A percentile compares a stretch with the other conserved stretches of the same genome.
phyloP scores from a whole-genome alignment of 192 early-diverging fungal species.

The Allomyces arbusculus region DNA sequence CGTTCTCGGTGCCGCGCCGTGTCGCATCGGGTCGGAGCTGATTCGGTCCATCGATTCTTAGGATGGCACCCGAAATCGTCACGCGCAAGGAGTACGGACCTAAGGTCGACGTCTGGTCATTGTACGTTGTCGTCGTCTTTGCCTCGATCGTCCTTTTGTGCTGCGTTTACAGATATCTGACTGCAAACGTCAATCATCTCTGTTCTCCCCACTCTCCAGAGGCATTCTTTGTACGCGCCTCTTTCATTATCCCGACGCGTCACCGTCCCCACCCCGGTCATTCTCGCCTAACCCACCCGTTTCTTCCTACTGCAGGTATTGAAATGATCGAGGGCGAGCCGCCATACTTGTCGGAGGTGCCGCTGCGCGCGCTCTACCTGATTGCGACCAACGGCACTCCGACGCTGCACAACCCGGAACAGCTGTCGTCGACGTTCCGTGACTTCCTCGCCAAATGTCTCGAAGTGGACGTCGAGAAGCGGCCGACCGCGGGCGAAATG shows the following conservation, averaged over 20 bases:
- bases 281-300: no score
- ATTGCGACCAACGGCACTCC: constrained; percentile 95
- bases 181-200: no score
- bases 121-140: constrained; percentile 43
- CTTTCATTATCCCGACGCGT: no score
- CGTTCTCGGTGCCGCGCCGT: neutral
- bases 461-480: constrained; percentile 60
- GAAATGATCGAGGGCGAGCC: constrained; percentile 50
- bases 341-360: constrained; percentile 33
- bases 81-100: constrained; percentile 41
- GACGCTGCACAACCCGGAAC: constrained; percentile 68
- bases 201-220: no score
- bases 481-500: constrained; percentile 58
- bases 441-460: constrained; percentile 65
- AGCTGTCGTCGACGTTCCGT: constrained; percentile 48
- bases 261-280: no score
- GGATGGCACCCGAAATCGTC: constrained; percentile 50
- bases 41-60: neutral
- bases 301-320: no score
- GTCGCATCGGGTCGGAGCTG: neutral
- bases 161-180: no score
- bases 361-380: constrained; percentile 59
- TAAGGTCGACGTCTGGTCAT: constrained; percentile 42
- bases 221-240: no score
- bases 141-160: no score